Base-by-base conservation (phyloP, 768 basidiomycete genomes). In the Boletus subparvulus region DNA sequence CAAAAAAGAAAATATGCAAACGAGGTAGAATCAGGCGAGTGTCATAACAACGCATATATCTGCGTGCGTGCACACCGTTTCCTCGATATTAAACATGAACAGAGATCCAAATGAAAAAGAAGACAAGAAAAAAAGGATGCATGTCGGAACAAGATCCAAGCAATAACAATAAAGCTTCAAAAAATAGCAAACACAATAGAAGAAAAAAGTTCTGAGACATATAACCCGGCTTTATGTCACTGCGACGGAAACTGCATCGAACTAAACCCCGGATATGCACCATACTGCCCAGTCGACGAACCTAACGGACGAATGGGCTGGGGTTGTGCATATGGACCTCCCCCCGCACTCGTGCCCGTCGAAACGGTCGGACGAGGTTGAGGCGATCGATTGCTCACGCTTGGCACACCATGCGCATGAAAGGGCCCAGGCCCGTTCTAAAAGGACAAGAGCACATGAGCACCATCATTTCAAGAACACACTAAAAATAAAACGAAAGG, bases 391-490 rank as follows among this genome's bases (percentile, higher is more conserved):
- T 59, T 13, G 19, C 21, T 51, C 42, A 50, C 57, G 19, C 36
- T 61, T 6, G 62, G 53, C 8, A 40, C 30, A 3, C 61, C 58
- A 24, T 60, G 60, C 19, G 54, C 8, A 44, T 67, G 71, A 47
- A 71, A 63, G 26, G 64, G 33, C 4, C 66, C 63, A 30, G 71
- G 46, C 9, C 59, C n/a, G 33, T 69, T 71, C 63, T 73, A 26
- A 17, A 40, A 55, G 13, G 10, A 32, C 4, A 53, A 4, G 11
- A 37, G 35, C 19, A 47, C 21, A 54, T 68, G 24, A 62, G 51
- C 12, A 44, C 35, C 41, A 51, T 30, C 49, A 32, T 42, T 33
- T 50, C 43, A 32, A 40, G 19, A 50, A 46, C 44, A 30, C 9
- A 21, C 11, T 14, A 61, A 50, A 50, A 42, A 56, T 45, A 40